phyloP scores from a whole-genome alignment of 345 rosid species.

The Arabis alpina region DNA sequence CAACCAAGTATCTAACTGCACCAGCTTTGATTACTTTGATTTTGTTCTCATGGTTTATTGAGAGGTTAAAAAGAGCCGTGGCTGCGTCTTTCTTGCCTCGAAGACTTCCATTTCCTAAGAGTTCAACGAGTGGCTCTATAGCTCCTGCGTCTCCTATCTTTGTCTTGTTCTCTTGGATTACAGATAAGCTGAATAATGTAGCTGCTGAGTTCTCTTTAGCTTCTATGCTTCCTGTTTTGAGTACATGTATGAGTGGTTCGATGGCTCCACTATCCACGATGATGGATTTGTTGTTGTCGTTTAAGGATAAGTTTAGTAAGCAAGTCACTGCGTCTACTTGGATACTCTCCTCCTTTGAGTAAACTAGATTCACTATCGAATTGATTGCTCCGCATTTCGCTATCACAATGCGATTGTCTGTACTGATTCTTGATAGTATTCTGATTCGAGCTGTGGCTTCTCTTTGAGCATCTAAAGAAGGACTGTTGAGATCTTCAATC shows the following conservation, averaged over 20 bases:
- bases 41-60: slow-evolving; percentile 86
- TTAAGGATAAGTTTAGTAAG: slow-evolving; percentile 86
- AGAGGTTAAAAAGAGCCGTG: slow-evolving; percentile 82
- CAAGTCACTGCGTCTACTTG: slow-evolving; percentile 90
- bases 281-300: slow-evolving; percentile 71
- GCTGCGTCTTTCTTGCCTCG: slow-evolving; percentile 95
- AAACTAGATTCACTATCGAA: slow-evolving; percentile 64
- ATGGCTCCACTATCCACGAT: slow-evolving; percentile 80
- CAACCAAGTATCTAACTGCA: slow-evolving; percentile 84
- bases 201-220: slow-evolving; percentile 93
- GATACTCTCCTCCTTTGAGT: slow-evolving; percentile 55
- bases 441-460: slow-evolving; percentile 65
- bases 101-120: slow-evolving; percentile 79
- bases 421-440: slow-evolving; percentile 74
- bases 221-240: slow-evolving; percentile 77
- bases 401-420: slow-evolving; percentile 77
- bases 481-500: slow-evolving; percentile 64
- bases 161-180: slow-evolving; percentile 76
- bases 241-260: slow-evolving; percentile 77
- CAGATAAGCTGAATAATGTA: slow-evolving; percentile 86
- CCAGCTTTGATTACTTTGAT: slow-evolving; percentile 79
- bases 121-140: slow-evolving; percentile 79
- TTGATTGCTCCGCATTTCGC: slow-evolving; percentile 75
- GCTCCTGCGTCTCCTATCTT: slow-evolving; percentile 90
- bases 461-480: slow-evolving; percentile 64